Conservation (phyloP, 176 grass and related monocot species). For the Ampelocalamus luodianensis region DNA sequence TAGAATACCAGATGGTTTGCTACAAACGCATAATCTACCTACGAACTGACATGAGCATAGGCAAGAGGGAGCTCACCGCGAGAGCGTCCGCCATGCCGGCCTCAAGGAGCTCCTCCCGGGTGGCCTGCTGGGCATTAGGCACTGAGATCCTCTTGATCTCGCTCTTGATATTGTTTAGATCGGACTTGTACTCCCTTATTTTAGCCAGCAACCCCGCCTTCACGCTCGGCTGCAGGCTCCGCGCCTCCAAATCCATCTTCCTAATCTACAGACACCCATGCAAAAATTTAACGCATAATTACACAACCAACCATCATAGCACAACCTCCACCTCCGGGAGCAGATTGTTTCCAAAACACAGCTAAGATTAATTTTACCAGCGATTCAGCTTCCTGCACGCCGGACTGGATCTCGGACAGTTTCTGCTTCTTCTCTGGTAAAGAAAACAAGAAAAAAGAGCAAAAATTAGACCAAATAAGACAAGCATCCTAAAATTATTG, state of each 20-base stretch:
- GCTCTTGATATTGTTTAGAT: slow-evolving; percentile 70
- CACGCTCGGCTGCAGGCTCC: slow-evolving; percentile 76
- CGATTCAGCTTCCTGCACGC: too few species aligned
- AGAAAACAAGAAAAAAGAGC: not conserved
- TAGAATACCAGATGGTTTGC: not conserved
- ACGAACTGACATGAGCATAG: not conserved
- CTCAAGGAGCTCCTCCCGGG: slow-evolving; percentile 83
- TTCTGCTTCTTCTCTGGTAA: slow-evolving; percentile 74
- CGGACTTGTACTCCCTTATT: slow-evolving; percentile 86
- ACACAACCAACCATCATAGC: not conserved
- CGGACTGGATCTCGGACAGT: slow-evolving; percentile 74
- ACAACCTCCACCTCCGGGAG: not conserved
- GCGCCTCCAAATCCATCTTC: slow-evolving; percentile 88
- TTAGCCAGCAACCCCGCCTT: slow-evolving; percentile 72
- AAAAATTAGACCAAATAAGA: not conserved
- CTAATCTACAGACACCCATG: slow-evolving; percentile 51
- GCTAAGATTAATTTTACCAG: not conserved
- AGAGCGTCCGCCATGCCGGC: slow-evolving; percentile 67
- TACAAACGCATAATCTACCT: not conserved
- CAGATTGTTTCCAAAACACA: not conserved
- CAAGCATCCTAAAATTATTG: not conserved
- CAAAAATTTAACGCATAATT: not conserved
- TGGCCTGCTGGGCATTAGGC: slow-evolving; percentile 59
- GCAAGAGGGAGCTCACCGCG: slow-evolving; percentile 47
- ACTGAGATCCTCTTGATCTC: slow-evolving; percentile 70